These are phyloP conservation scores for Rhizopogon vinicolor DNA, from an alignment of 768 basidiomycete species.

Conservation along the genomic window DNA sequence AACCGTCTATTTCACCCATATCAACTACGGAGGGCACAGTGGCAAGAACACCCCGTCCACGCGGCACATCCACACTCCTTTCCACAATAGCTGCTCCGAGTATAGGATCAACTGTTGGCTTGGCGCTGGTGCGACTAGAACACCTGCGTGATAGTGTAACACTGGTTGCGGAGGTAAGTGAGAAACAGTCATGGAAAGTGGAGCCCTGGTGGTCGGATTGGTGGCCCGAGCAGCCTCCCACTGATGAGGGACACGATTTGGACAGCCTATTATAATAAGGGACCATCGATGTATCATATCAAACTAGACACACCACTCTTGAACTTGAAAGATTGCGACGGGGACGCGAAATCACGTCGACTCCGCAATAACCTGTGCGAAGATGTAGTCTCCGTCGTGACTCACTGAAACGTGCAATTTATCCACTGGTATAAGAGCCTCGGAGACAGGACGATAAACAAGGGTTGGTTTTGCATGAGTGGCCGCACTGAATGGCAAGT, in stretches of 20 bases:
- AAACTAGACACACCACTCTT: neutral
- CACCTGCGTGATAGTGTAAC: conserved; percentile 37
- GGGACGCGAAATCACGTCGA: conserved; percentile 1
- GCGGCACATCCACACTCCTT: conserved; percentile 74
- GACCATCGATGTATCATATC: conserved; percentile 3
- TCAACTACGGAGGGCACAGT: conserved; percentile 24
- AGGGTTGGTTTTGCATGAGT: conserved; percentile 40
- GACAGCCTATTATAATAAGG: conserved; percentile 7
- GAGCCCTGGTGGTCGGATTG: conserved; percentile 65
- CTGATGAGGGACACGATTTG: conserved; percentile 12
- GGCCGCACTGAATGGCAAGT: conserved; percentile 28
- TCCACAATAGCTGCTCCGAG: conserved; percentile 37
- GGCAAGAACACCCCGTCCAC: conserved; percentile 45
- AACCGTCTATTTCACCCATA: conserved; percentile 10
- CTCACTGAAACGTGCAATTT: conserved; percentile 67
- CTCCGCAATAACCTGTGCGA: conserved; percentile 65
- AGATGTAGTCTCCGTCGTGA: conserved; percentile 78
- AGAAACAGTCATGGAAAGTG: conserved; percentile 33
- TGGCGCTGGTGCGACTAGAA: conserved; percentile 79
- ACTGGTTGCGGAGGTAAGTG: conserved; percentile 25
- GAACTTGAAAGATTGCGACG: neutral
- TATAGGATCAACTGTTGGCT: conserved; percentile 46
- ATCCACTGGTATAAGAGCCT: neutral
- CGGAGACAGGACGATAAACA: conserved; percentile 11
- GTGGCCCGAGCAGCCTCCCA: conserved; percentile 41